Evolutionary conservation across 2,329 filamentous ascomycete genomes (phyloP).

Genomic region (Ceratocystis albifundus): DNA sequence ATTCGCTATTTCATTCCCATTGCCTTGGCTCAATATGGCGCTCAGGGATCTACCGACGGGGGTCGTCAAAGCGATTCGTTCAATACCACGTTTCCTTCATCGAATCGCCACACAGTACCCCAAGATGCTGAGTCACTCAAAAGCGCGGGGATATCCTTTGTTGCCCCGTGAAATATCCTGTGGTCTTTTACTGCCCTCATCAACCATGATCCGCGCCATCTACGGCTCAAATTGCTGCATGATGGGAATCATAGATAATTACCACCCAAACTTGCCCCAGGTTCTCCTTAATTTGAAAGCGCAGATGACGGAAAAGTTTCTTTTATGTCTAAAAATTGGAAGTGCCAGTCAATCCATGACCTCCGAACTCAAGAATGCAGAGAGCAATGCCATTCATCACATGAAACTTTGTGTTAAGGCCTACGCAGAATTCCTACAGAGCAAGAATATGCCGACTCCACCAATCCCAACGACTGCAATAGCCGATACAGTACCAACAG

Average conservation of each 20-base stretch:
- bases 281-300: neutral
- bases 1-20: neutral
- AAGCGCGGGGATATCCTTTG: neutral
- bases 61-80: neutral
- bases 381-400: neutral
- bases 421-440: neutral
- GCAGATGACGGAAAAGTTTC: neutral
- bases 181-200: neutral
- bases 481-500: neutral
- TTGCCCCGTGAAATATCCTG: neutral
- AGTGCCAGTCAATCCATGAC: neutral
- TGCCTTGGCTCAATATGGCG: neutral
- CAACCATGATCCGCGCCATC: neutral
- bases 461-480: neutral
- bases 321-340: neutral
- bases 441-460: too few relatives aligned
- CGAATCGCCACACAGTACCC: neutral
- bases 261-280: neutral
- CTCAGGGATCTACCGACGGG: neutral
- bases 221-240: neutral
- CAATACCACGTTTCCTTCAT: neutral
- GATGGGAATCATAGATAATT: neutral
- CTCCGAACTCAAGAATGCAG: neutral
- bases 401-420: neutral
- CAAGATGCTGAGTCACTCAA: neutral